Base-by-base conservation (phyloP, 768 basidiomycete genomes). In the Boletellus emodensis region DNA sequence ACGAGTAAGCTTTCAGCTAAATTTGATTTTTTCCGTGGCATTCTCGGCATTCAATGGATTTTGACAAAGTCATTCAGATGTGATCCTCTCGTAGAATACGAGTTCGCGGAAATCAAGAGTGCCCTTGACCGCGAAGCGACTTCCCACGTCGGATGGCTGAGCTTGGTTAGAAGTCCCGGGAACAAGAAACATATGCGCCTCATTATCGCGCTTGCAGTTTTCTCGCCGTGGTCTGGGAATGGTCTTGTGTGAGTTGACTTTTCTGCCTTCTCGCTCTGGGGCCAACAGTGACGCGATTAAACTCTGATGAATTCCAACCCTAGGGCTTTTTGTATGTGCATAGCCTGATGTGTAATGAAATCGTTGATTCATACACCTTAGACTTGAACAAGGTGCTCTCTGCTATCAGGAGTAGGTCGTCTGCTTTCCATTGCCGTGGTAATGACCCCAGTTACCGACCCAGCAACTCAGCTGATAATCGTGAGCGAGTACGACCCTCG, bases 51-150 rank as follows among this genome's bases (percentile, higher is more conserved):
- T 36, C 20, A 3, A n/a, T 1, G 15, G 24, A 26, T 18, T 38
- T 38, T 4, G 8, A 10, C 15, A 9, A 9, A 34, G 8, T 17
- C 11, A 2, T 34, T 17, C 18, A 48, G 39, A 34, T 15, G 15
- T 9, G 39, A 40, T n/a, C 46, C 82, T 2, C 72, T 82, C 1
- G 80, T 84, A 2, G 71, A 77, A 54, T 82, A 77, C 60, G 81
- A 83, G 60, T 83, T 79, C 55, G 74, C 78, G 55, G 83, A 85
- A 65, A 85, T 86, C 69, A 82, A 79, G 60, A 73, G 78, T 22
- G 68, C 65, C 4, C 67, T 77, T 39, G 75, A 74, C 59, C 69
- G 69, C 40, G 69, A 69, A 33, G 67, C 73, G n/a, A 69, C 71
- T 22, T 51, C 68, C 10, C 60, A 72, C 34, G 65, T 77, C 17